Evolutionary conservation across 768 basidiomycete species (phyloP).

Genomic region (Omphalotus guepiniiformis): DNA sequence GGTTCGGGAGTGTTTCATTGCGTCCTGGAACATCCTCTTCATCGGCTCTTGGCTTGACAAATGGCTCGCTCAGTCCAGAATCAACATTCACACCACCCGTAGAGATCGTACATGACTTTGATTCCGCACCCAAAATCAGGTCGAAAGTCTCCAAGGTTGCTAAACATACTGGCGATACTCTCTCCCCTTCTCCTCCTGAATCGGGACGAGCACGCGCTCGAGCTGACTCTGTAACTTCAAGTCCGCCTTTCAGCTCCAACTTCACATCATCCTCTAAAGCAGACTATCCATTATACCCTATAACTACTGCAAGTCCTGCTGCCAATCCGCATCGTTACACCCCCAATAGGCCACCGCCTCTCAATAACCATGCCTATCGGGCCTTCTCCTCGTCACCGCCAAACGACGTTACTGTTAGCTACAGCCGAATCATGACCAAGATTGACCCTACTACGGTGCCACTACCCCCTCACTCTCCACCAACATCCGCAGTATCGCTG

Average conservation of each 20-base stretch:
- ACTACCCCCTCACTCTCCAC: conserved; percentile 68
- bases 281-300: conserved; percentile 41
- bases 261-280: conserved; percentile 20
- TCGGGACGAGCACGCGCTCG: conserved; percentile 24
- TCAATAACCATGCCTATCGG: conserved; percentile 12
- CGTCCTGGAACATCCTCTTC: conserved; percentile 4
- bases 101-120: conserved; percentile 4
- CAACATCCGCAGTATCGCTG: conserved; percentile 64
- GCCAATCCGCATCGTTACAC: conserved; percentile 57
- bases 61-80: not conserved
- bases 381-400: conserved; percentile 29
- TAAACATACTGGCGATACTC: conserved; percentile 25
- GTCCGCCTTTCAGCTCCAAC: conserved; percentile 17
- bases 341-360: conserved; percentile 30
- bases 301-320: conserved; percentile 50
- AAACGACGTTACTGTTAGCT: conserved; percentile 21
- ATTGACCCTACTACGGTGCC: conserved; percentile 56
- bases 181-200: conserved; percentile 17
- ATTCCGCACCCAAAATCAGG: conserved; percentile 49
- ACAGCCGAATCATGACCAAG: conserved; percentile 26
- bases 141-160: conserved; percentile 56
- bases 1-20: conserved; percentile 1
- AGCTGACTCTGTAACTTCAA: conserved; percentile 38
- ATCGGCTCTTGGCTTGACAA: conserved; percentile 2
- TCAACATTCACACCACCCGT: conserved; percentile 4